These are phyloP conservation scores for Volvox reticuliferus DNA, from an alignment of 139 green algal genomes.

Conservation along the genomic window DNA sequence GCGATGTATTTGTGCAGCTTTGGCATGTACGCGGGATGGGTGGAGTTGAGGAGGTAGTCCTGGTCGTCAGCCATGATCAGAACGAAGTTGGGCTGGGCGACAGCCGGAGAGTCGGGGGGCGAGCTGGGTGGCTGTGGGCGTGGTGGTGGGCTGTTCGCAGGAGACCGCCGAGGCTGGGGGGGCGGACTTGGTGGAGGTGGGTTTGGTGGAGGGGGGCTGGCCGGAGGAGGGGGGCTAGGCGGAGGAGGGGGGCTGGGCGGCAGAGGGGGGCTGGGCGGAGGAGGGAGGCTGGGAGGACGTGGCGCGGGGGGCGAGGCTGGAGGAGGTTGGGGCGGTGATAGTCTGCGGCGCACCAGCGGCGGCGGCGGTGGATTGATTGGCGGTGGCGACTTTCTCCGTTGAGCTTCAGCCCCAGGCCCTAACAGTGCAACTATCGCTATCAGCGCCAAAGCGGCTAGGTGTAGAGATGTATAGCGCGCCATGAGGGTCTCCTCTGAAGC, in stretches of 20 bases:
- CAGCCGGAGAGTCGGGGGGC: not conserved
- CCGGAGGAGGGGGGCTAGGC: not conserved
- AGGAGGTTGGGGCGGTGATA: not conserved
- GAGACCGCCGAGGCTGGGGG: not conserved
- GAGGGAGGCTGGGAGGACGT: not conserved
- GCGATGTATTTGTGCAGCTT: constrained; percentile 42
- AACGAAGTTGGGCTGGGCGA: constrained; percentile 36
- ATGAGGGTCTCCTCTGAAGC: not conserved
- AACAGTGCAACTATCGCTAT: not conserved
- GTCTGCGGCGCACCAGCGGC: not conserved
- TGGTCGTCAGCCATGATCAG: constrained; percentile 48
- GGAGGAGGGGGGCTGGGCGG: not conserved
- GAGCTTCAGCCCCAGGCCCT: not conserved
- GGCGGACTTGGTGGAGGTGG: not conserved
- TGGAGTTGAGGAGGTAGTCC: constrained; percentile 48
- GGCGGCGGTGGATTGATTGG: not conserved
- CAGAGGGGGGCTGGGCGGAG: not conserved
- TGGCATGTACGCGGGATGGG: constrained; percentile 42
- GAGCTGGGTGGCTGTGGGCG: not conserved
- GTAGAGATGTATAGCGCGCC: not conserved
- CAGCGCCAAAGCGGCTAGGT: not conserved
- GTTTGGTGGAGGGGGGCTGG: not conserved
- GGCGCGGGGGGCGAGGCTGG: not conserved
- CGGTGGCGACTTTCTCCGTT: not conserved
- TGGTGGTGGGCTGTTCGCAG: not conserved